Evolutionary conservation across 148 eudicot species (phyloP).

Genomic region (Vaccinium macrocarpon): DNA sequence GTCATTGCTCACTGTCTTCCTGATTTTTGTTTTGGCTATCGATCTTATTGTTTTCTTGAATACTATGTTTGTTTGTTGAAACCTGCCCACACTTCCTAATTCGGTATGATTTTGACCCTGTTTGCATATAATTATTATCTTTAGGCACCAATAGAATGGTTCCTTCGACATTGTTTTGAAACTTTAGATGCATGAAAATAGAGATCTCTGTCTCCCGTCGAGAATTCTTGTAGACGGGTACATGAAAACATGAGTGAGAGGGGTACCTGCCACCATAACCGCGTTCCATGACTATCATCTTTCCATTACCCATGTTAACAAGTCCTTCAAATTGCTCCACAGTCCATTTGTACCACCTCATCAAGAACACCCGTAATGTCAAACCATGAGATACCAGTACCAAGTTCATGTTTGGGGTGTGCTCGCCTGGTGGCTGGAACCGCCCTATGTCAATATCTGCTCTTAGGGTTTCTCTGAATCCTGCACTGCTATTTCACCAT

Average conservation of each 20-base stretch:
- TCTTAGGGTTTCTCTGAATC: conserved; percentile 53
- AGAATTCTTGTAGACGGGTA: background rate
- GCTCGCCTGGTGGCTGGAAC: conserved; percentile 50
- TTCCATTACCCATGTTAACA: conserved; percentile 35
- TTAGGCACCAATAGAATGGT: background rate
- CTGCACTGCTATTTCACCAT: conserved; percentile 20
- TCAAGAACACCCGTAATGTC: conserved; percentile 44
- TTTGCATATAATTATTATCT: background rate
- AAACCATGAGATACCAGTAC: conserved; percentile 58
- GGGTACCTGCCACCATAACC: conserved; percentile 51
- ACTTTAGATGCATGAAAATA: too few species aligned
- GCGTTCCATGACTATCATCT: conserved; percentile 50
- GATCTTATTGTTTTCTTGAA: background rate
- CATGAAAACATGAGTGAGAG: background rate
- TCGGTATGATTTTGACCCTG: background rate
- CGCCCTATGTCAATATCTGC: conserved; percentile 49
- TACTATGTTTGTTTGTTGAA: background rate
- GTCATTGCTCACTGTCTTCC: background rate
- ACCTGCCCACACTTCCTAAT: background rate
- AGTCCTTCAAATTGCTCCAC: conserved; percentile 54
- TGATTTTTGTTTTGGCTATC: background rate
- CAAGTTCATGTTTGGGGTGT: conserved; percentile 51
- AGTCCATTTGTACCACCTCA: conserved; percentile 66
- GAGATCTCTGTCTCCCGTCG: background rate
- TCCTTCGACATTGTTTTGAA: background rate